Evolutionary conservation across 768 basidiomycete species (phyloP).

Genomic region (Daedaleopsis sinensis): DNA sequence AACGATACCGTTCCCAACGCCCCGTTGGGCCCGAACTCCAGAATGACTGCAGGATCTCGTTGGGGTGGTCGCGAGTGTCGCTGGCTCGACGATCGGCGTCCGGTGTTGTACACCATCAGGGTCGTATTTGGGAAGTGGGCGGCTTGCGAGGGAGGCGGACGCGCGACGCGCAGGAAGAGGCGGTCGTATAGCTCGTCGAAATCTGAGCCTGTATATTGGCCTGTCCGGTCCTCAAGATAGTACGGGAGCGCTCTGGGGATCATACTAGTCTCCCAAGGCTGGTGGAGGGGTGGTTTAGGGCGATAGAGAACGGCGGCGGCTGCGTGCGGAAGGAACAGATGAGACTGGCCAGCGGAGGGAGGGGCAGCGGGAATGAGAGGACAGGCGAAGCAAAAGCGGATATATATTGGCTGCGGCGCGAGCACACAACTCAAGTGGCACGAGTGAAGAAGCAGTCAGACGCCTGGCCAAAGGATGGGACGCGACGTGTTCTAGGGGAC

Average conservation of each 20-base stretch:
- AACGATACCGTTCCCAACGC: slow-evolving; percentile 65
- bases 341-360: neutral
- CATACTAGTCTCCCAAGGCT: slow-evolving; percentile 12
- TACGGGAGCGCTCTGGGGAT: slow-evolving; percentile 46
- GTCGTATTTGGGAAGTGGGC: slow-evolving; percentile 30
- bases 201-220: slow-evolving; percentile 55
- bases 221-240: slow-evolving; percentile 72
- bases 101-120: slow-evolving; percentile 68
- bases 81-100: slow-evolving; percentile 61
- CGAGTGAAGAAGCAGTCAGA: slow-evolving; percentile 1
- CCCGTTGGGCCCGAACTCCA: slow-evolving; percentile 62
- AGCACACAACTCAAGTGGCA: slow-evolving; percentile 5
- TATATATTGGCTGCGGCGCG: neutral
- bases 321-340: neutral
- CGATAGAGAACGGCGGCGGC: neutral
- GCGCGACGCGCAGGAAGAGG: slow-evolving; percentile 64
- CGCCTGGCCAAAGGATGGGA: slow-evolving; percentile 9
- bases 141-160: slow-evolving; percentile 38
- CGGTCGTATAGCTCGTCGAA: slow-evolving; percentile 83
- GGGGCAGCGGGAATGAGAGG: neutral
- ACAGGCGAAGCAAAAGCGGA: neutral
- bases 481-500: slow-evolving; percentile 1
- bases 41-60: slow-evolving; percentile 54
- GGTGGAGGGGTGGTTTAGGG: neutral
- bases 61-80: slow-evolving; percentile 53